Base-by-base conservation (phyloP, 23 red algal species). In the Pyropia haitanensis region DNA sequence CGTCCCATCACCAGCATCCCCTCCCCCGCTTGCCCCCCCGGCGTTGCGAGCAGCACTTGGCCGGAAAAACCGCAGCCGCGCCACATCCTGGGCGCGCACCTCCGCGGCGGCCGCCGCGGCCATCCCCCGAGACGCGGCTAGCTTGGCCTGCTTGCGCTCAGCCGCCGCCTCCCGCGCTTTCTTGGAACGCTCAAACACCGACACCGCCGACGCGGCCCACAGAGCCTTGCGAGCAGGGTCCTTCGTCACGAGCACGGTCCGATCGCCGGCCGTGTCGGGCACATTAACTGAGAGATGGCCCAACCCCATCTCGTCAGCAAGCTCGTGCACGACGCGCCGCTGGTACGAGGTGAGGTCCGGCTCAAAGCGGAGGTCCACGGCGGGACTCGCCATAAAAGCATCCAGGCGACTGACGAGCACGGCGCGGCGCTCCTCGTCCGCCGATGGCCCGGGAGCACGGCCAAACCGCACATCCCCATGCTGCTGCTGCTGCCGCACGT, bases 281-380 rank as follows among this genome's bases (percentile, higher is more conserved):
- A 56, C 58, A 55, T 69, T 83, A 7, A 46, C 39, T 9, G 39
- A 46, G 8, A 83, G 64, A 48, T 83, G 78, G 10, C 78, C 78
- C 5, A 83, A 60, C 17, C 56, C 48, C 19, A 83, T 30, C 16
- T 39, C 67, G n/a, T 83, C 67, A 51, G 67, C 72, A 22, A 83
- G 53, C 0, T 51, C 17, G 55, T 83, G 78, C 14, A 83, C 67
- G 49, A 73, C 71, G 13, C 65, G 53, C 21, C 78, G 27, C 56
- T 83, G 67, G 50, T 83, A 73, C 28, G 78, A 83, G 18, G 66
- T 73, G 23, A 83, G 56, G 19, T 29, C 64, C 16, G 67, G 14
- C 14, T 83, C 78, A 73, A 83, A 83, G 46, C 72, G 67, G 22
- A 83, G 18, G 33, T 83, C 78, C 59, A 54, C 52, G 12, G 15